Percentiles rank a stretch among this genome's conserved stretches.
Conservation (phyloP, 306 rosid genomes). For the Vicia faba region DNA sequence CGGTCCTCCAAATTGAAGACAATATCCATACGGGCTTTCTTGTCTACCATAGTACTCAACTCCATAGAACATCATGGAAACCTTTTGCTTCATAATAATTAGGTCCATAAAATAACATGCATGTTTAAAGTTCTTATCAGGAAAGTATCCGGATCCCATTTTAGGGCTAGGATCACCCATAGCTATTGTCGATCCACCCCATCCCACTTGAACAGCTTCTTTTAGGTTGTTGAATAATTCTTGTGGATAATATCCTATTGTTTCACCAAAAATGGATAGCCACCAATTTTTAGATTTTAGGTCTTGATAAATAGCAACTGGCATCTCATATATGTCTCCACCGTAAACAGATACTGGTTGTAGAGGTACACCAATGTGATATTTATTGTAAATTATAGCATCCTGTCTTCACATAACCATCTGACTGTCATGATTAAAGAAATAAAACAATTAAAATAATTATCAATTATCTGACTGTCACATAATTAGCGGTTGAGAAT, state of each 20-base stretch:
- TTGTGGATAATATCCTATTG: too few species aligned
- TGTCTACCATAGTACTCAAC: not conserved
- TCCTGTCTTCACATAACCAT: not conserved
- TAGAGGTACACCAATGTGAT: not conserved
- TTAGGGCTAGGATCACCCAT: not conserved
- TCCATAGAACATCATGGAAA: not conserved
- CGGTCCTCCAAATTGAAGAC: not conserved
- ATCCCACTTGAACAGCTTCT: too few species aligned
- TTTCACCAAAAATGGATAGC: too few species aligned
- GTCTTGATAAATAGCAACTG: not conserved
- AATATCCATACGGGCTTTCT: not conserved
- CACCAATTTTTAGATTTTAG: too few species aligned
- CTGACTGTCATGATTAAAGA: not conserved
- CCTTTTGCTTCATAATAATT: accelerated
- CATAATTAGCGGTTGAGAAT: too few species aligned
- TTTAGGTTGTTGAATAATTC: too few species aligned
- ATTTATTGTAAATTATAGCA: not conserved
- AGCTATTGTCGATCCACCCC: too few species aligned
- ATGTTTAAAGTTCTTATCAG: not conserved
- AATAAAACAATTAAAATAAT: not conserved
- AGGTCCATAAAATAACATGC: not conserved
- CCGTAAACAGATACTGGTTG: not conserved
- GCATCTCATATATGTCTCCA: not conserved
- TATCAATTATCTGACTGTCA: too few species aligned
- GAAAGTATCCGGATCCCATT: not conserved